These are phyloP conservation scores for Trichoderma breve DNA, from an alignment of 2,329 filamentous ascomycete genomes.

Conservation along the genomic window DNA sequence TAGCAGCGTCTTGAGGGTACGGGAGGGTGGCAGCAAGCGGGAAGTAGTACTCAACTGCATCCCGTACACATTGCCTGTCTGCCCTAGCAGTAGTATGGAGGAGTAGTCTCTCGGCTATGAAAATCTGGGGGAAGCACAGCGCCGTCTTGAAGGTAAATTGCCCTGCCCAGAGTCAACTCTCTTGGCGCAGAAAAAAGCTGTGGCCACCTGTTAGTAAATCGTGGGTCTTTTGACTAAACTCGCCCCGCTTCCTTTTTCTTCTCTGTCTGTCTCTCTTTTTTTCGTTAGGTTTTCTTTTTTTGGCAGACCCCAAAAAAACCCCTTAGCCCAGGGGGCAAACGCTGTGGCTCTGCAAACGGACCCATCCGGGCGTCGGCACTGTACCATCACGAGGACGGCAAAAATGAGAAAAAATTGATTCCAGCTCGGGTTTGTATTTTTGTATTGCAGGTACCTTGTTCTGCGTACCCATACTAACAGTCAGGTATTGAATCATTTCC, in stretches of 20 bases:
- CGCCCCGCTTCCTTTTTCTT: neutral
- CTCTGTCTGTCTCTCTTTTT: neutral
- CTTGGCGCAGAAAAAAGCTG: neutral
- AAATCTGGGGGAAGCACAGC: constrained; percentile 17
- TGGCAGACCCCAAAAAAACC: neutral
- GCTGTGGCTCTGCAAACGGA: constrained; percentile 1
- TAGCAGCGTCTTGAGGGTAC: neutral
- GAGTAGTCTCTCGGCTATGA: constrained; percentile 11
- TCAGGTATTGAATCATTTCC: neutral
- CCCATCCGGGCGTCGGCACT: constrained; percentile 23
- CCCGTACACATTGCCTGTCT: neutral
- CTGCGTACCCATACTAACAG: neutral
- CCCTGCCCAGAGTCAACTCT: neutral
- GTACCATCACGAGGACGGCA: constrained; percentile 31
- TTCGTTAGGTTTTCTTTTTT: neutral
- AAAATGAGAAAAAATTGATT: constrained; percentile 23
- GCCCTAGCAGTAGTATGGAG: neutral
- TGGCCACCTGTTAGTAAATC: constrained; percentile 15
- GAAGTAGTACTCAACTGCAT: neutral
- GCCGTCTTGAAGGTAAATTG: neutral
- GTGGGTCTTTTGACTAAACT: neutral
- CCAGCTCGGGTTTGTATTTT: neutral
- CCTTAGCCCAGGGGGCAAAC: neutral
- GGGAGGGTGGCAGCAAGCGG: neutral
- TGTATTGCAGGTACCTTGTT: neutral